A percentile compares a stretch with the other conserved stretches of the same genome.
phyloP scores from a whole-genome alignment of 73 alveolate species.

The Loxodes magnus region DNA sequence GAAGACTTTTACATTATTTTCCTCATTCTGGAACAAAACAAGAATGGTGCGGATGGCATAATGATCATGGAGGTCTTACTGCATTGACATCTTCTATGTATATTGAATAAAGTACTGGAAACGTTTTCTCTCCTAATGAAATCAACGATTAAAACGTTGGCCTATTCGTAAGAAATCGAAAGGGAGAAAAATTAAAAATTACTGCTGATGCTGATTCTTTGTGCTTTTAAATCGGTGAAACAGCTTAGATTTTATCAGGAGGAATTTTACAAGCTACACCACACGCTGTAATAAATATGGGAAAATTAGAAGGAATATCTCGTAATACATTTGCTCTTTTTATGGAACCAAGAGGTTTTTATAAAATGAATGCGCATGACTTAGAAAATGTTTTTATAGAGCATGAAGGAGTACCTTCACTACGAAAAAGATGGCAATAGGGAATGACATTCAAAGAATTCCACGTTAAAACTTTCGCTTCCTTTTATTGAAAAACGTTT shows the following conservation, averaged over 20 bases:
- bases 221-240: constrained; percentile 65
- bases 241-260: constrained; percentile 56
- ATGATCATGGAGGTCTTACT: constrained; percentile 59
- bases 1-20: constrained; percentile 61
- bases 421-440: constrained; percentile 15
- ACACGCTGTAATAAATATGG: constrained; percentile 46
- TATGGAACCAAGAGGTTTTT: constrained; percentile 39
- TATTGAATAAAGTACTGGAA: constrained; percentile 24
- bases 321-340: constrained; percentile 63
- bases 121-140: constrained; percentile 17
- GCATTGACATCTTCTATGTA: constrained; percentile 60
- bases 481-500: background rate
- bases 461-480: constrained; percentile 12
- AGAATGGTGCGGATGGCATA: constrained; percentile 81
- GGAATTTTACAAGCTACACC: constrained; percentile 73
- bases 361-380: constrained; percentile 9
- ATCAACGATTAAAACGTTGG: constrained; percentile 44
- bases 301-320: constrained; percentile 20
- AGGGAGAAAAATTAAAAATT: constrained; percentile 23
- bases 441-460: constrained; percentile 26
- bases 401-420: constrained; percentile 17
- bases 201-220: constrained; percentile 30
- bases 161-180: constrained; percentile 51
- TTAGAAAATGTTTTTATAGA: constrained; percentile 12
- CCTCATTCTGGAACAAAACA: constrained; percentile 27